Base-by-base conservation (phyloP, 495 filamentous ascomycete genomes). In the Neurospora cerealis region DNA sequence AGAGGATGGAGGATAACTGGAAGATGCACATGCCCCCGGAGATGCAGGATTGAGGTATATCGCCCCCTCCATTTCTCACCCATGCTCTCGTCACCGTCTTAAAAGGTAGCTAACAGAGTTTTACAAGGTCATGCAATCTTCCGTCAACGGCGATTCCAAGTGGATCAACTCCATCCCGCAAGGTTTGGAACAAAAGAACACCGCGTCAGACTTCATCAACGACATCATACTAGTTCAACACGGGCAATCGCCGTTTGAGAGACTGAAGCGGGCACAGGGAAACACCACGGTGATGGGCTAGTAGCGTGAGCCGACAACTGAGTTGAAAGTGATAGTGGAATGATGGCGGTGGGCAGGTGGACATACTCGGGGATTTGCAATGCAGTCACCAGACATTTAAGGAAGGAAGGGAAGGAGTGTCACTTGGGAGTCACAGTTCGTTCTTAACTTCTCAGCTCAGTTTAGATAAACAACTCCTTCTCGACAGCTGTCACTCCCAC, bases 321-420 rank as follows among this genome's bases (percentile, higher is more conserved):
- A 44, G 7, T 19, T n/a, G 17, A 44, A 4, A 44, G 42, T 44
- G 42, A n/a, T 17, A 44, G 19, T 44, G 41, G 19, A 19, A 9
- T 44, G 0, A 44, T n/a, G 17, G 17, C 3, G 2, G 41, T n/a
- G 7, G 41, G 0, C 6, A 7, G 17, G 6, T 5, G 3, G 3
- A 8, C 41, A 9, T 44, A 0, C 6, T n/a, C 17, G 0, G 2
- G 17, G 41, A 6, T 0, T 44, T 44, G 17, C 0, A 44, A 9
- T 44, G 6, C 41, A 9, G 6, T n/a, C 6, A 8, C 32, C 32
- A 32, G 32, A 32, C 19, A 1, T 44, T 44, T 7, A 9, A 44
- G 5, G 15, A 41, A 0, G 40, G 40, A 44, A 44, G 19, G 42
- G 42, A n/a, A 46, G 42, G 41, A 44, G 41, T 4, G 41, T n/a